These are phyloP conservation scores for Fusarium paranaense DNA, from an alignment of 2,329 filamentous ascomycete species.

Conservation along the genomic window DNA sequence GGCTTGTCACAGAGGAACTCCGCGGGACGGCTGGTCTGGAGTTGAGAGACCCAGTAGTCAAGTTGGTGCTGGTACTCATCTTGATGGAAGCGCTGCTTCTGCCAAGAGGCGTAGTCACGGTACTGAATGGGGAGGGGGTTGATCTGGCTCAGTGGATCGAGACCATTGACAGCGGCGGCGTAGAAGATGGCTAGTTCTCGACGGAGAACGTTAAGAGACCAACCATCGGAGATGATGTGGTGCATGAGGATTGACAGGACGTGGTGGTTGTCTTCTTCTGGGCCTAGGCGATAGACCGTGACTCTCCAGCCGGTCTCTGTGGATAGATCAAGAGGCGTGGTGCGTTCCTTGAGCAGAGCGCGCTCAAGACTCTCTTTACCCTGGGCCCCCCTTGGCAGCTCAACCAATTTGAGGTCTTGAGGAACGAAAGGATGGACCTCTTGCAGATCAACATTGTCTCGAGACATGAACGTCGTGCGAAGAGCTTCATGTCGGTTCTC, in stretches of 20 bases:
- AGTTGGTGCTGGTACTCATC: conserved; percentile 22
- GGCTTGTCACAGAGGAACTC: conserved; percentile 19
- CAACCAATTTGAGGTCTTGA: not conserved
- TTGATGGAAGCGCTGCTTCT: conserved; percentile 45
- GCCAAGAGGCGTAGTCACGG: conserved; percentile 34
- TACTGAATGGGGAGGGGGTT: conserved; percentile 40
- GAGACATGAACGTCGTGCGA: conserved; percentile 23
- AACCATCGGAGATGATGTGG: conserved; percentile 42
- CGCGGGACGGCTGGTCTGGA: conserved; percentile 19
- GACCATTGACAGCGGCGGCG: conserved; percentile 9
- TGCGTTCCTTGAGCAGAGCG: conserved; percentile 12
- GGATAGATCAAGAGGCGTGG: conserved; percentile 13
- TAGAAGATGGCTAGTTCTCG: conserved; percentile 30
- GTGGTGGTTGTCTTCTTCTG: conserved; percentile 3
- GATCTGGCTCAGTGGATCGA: conserved; percentile 26
- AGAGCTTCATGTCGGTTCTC: conserved; percentile 36
- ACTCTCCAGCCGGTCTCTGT: conserved; percentile 32
- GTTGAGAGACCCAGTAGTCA: conserved; percentile 14
- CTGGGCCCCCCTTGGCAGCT: not conserved
- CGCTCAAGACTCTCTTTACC: not conserved
- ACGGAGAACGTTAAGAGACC: conserved; percentile 27
- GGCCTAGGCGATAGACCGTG: conserved; percentile 2
- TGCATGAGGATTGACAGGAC: conserved; percentile 36
- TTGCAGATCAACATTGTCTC: conserved; percentile 7
- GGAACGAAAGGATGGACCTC: not conserved